A percentile compares a stretch with the other conserved stretches of the same genome.
Evolutionary conservation across 2,329 filamentous ascomycete species (phyloP).

Genomic region (Escovopsis sp.): DNA sequence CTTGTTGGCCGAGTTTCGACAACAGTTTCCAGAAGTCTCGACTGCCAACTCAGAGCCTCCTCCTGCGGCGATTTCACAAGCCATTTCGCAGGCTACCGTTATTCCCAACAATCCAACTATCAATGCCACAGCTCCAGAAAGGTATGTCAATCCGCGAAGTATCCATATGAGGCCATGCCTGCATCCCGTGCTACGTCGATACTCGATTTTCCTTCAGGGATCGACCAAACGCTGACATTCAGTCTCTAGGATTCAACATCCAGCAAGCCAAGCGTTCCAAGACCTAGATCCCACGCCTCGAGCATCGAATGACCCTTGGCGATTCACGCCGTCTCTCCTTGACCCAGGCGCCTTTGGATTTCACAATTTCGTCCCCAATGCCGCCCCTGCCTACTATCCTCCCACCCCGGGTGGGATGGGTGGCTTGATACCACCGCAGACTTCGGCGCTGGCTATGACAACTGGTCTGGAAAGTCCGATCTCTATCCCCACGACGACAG

Average conservation of each 20-base stretch:
- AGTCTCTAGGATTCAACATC: slow-evolving; percentile 9
- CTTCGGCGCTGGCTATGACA: slow-evolving; percentile 58
- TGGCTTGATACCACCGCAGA: slow-evolving; percentile 66
- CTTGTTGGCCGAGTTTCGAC: slow-evolving; percentile 67
- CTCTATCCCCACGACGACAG: slow-evolving; percentile 58
- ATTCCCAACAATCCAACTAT: slow-evolving; percentile 7
- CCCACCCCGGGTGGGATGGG: slow-evolving; percentile 72
- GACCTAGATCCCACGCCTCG: slow-evolving; percentile 75
- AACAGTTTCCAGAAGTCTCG: slow-evolving; percentile 63
- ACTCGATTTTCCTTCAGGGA: too few relatives aligned
- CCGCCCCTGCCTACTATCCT: slow-evolving; percentile 73
- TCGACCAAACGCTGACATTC: too few relatives aligned
- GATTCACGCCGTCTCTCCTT: slow-evolving; percentile 77
- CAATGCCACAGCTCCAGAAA: slow-evolving; percentile 12
- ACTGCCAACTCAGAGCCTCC: slow-evolving; percentile 34
- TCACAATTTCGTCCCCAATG: slow-evolving; percentile 55
- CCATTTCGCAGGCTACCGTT: slow-evolving; percentile 11
- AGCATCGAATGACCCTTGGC: slow-evolving; percentile 66
- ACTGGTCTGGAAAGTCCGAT: slow-evolving; percentile 71
- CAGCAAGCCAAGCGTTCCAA: slow-evolving; percentile 26
- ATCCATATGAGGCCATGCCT: too few relatives aligned
- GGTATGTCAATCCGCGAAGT: slow-evolving; percentile 9
- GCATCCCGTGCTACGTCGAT: too few relatives aligned
- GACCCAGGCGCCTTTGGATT: slow-evolving; percentile 78
- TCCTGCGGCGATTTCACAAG: slow-evolving; percentile 22